Percentiles rank a stretch among this genome's conserved stretches.
Conservation (phyloP, 805 yeast species). For the Candida dendrica region DNA sequence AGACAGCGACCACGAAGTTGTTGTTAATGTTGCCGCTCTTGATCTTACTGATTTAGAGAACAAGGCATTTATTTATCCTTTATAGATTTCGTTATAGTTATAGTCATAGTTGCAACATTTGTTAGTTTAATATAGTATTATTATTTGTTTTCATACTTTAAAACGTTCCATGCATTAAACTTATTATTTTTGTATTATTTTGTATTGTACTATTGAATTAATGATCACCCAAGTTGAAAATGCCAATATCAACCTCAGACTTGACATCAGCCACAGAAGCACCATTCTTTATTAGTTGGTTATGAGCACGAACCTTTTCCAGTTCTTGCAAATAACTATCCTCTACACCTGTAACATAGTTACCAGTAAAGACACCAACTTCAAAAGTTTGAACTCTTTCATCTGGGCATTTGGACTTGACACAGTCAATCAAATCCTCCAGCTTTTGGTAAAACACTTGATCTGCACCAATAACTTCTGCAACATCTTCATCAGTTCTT, state of each 20-base stretch:
- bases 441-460: conserved; percentile 82
- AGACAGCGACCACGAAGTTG: conserved; percentile 19
- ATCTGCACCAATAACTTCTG: conserved; percentile 81
- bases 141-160: too few species aligned
- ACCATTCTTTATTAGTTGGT: conserved; percentile 49
- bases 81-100: not conserved
- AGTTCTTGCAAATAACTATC: conserved; percentile 73
- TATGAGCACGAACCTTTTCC: conserved; percentile 75
- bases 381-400: conserved; percentile 59
- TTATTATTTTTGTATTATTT: too few species aligned
- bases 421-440: conserved; percentile 77
- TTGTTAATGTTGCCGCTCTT: conserved; percentile 27
- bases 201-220: too few species aligned
- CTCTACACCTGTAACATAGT: conserved; percentile 91
- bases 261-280: conserved; percentile 55
- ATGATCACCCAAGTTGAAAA: conserved; percentile 48
- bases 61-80: conserved; percentile 36
- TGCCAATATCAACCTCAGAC: conserved; percentile 67
- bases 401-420: conserved; percentile 37
- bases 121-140: not conserved
- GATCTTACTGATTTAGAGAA: conserved; percentile 43
- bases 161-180: too few species aligned
- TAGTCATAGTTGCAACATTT: too few species aligned
- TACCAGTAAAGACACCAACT: conserved; percentile 94
- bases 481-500: conserved; percentile 67